Evolutionary conservation across 192 early-diverging fungal genomes (phyloP).

Genomic region (Geranomyces variabilis): DNA sequence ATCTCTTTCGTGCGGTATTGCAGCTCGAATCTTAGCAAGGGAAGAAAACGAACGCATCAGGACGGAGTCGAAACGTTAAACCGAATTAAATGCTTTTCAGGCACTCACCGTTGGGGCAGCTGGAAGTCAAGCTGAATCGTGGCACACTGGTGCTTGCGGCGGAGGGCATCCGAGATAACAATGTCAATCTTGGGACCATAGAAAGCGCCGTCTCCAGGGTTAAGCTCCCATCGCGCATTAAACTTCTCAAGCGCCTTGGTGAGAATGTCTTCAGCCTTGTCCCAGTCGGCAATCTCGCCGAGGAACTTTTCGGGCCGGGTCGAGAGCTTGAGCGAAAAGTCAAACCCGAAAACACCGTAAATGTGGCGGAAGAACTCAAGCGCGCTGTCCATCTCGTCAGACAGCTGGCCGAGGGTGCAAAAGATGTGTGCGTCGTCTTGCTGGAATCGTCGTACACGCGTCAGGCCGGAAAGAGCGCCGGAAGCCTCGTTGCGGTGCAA

Average conservation of each 20-base stretch:
- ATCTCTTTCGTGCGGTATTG: slow-evolving; percentile 52
- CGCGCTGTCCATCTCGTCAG: slow-evolving; percentile 76
- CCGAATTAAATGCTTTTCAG: slow-evolving; percentile 41
- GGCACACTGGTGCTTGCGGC: slow-evolving; percentile 92
- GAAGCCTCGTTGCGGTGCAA: slow-evolving; percentile 88
- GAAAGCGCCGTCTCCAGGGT: slow-evolving; percentile 97
- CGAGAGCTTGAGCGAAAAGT: slow-evolving; percentile 85
- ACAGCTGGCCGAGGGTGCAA: slow-evolving; percentile 80
- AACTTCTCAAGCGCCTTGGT: slow-evolving; percentile 77
- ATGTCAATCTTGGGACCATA: slow-evolving; percentile 99
- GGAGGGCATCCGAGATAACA: slow-evolving; percentile 88
- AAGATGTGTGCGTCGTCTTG: slow-evolving; percentile 99
- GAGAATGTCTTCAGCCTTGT: slow-evolving; percentile 87
- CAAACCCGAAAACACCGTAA: slow-evolving; percentile 93
- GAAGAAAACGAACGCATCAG: slow-evolving; percentile 47
- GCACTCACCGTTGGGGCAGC: slow-evolving; percentile 76
- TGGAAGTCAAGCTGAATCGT: slow-evolving; percentile 99
- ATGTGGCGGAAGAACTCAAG: slow-evolving; percentile 89
- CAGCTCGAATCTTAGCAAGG: slow-evolving; percentile 28
- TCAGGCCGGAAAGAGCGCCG: slow-evolving; percentile 91
- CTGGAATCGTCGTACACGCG: slow-evolving; percentile 97
- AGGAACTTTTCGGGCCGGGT: slow-evolving; percentile 97
- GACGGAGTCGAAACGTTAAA: slow-evolving; percentile 92
- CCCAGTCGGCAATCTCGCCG: slow-evolving; percentile 88
- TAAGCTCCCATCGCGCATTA: slow-evolving; percentile 82